These are phyloP conservation scores for Colletotrichum viniferum DNA, from an alignment of 2,329 filamentous ascomycete genomes.

Conservation along the genomic window DNA sequence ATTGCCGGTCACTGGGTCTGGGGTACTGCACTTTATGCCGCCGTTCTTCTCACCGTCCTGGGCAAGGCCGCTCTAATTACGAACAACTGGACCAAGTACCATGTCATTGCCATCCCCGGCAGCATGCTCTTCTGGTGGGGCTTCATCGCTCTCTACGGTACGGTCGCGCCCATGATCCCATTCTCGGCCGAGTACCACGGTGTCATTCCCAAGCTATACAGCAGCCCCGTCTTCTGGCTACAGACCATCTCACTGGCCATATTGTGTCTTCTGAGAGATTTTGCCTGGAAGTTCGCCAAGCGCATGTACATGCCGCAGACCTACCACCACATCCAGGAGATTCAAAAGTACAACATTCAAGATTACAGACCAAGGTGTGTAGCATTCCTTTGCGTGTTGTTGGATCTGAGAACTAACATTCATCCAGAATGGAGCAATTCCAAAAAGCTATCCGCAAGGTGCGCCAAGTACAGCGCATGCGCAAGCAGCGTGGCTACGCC, in stretches of 20 bases:
- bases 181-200: slow-evolving; percentile 87
- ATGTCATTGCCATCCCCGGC: slow-evolving; percentile 92
- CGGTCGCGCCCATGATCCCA: slow-evolving; percentile 79
- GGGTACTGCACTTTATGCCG: slow-evolving; percentile 93
- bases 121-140: slow-evolving; percentile 90
- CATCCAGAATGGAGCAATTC: slow-evolving; percentile 94
- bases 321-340: slow-evolving; percentile 99
- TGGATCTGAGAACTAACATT: slow-evolving; percentile 11
- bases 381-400: not conserved
- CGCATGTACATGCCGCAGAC: slow-evolving; percentile 96
- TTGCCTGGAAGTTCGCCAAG: slow-evolving; percentile 97
- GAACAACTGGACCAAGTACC: slow-evolving; percentile 99
- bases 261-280: slow-evolving; percentile 84
- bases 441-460: slow-evolving; percentile 99
- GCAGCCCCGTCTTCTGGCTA: slow-evolving; percentile 86
- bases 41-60: slow-evolving; percentile 90
- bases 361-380: slow-evolving; percentile 92
- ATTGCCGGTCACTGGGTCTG: slow-evolving; percentile 96
- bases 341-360: slow-evolving; percentile 99
- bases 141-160: slow-evolving; percentile 88
- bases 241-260: slow-evolving; percentile 82
- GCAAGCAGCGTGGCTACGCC: slow-evolving; percentile 97
- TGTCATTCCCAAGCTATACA: slow-evolving; percentile 80
- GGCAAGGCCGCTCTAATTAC: slow-evolving; percentile 94
- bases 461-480: slow-evolving; percentile 97